phyloP scores from a whole-genome alignment of 202 grass and related monocot species.

The Setaria italica region DNA sequence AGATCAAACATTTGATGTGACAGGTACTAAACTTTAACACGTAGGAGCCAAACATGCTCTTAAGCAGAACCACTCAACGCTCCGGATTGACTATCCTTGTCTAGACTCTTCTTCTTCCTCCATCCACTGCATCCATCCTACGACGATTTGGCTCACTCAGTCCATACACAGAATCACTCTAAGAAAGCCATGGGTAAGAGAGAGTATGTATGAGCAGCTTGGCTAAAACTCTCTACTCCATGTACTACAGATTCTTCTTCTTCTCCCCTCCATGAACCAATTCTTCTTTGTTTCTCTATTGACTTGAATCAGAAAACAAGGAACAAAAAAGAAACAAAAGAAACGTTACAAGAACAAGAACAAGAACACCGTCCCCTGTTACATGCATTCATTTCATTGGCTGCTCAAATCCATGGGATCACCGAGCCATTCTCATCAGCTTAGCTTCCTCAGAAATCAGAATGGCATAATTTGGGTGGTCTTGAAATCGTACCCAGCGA shows the following conservation, averaged over 20 bases:
- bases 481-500: slow-evolving; percentile 87
- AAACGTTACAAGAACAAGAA: neutral
- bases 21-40: no score
- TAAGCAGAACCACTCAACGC: no score
- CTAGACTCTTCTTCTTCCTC: no score
- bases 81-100: no score
- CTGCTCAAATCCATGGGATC: neutral
- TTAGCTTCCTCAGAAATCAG: slow-evolving; percentile 52
- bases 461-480: slow-evolving; percentile 94
- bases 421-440: slow-evolving; percentile 7
- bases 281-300: slow-evolving; percentile 40
- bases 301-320: slow-evolving; percentile 38
- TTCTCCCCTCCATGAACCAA: slow-evolving; percentile 29
- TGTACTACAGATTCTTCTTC: slow-evolving; percentile 52
- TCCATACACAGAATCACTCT: no score
- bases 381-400: neutral
- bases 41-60: no score
- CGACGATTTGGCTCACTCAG: no score
- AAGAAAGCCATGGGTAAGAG: no score
- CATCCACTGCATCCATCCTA: no score
- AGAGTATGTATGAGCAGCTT: no score
- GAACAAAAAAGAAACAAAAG: neutral
- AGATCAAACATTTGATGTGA: no score
- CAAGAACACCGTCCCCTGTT: slow-evolving; percentile 22
- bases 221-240: slow-evolving; percentile 47